A percentile compares a stretch with the other conserved stretches of the same genome.
Conservation (phyloP, 2,329 filamentous ascomycete species). For the Davidsoniella virescens region DNA sequence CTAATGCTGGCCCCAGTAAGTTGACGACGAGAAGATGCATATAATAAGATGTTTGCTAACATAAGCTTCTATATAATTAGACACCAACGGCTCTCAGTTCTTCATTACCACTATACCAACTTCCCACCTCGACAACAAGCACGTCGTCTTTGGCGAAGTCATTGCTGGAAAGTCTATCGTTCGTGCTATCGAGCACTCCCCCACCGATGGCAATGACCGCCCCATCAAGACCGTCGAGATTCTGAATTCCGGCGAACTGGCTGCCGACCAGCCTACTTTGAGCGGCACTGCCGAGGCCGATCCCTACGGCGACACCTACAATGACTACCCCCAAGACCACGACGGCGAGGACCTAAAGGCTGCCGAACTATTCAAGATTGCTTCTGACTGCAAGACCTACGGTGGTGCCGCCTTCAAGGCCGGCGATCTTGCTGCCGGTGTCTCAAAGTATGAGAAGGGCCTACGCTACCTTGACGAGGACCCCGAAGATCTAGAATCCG, state of each 20-base stretch:
- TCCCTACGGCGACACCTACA: slow-evolving; percentile 73
- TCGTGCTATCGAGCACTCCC: slow-evolving; percentile 74
- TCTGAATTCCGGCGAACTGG: slow-evolving; percentile 71
- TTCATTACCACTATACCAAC: slow-evolving; percentile 95
- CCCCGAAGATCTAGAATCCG: slow-evolving; percentile 49
- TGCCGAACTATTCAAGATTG: slow-evolving; percentile 56
- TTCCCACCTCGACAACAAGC: slow-evolving; percentile 86
- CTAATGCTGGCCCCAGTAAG: slow-evolving; percentile 81
- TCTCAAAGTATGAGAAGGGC: slow-evolving; percentile 91
- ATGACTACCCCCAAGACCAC: slow-evolving; percentile 89
- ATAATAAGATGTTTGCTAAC: background rate
- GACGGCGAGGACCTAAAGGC: slow-evolving; percentile 33
- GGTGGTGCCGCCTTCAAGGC: slow-evolving; percentile 87
- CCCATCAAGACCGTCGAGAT: slow-evolving; percentile 59
- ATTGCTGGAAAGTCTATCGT: slow-evolving; percentile 83
- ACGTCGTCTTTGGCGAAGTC: slow-evolving; percentile 94
- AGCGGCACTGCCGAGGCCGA: slow-evolving; percentile 57
- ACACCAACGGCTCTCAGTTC: slow-evolving; percentile 95
- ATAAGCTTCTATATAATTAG: slow-evolving; percentile 23
- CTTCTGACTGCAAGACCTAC: slow-evolving; percentile 71
- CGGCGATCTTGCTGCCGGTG: slow-evolving; percentile 49
- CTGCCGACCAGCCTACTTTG: slow-evolving; percentile 49
- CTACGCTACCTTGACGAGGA: slow-evolving; percentile 80
- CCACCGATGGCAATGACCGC: slow-evolving; percentile 61
- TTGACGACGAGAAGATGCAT: slow-evolving; percentile 12